These are phyloP conservation scores for Lasiosphaeria miniovina DNA, from an alignment of 495 filamentous ascomycete genomes.

Conservation along the genomic window DNA sequence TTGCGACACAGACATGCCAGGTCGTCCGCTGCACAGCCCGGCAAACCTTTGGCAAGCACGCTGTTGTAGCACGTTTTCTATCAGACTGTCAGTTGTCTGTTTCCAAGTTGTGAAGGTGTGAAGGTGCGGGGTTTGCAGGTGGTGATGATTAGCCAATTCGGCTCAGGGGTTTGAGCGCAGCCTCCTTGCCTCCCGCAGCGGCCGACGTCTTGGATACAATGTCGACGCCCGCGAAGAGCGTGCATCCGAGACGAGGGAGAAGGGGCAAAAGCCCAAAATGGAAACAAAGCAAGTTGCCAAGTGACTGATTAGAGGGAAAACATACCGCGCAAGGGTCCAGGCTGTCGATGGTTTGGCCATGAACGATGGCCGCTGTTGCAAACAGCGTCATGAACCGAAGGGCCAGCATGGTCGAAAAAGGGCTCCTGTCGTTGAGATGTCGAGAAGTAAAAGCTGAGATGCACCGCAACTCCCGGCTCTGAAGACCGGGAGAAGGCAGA, in stretches of 20 bases:
- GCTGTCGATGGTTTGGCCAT: constrained; percentile 23
- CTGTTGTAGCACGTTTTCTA: constrained; percentile 26
- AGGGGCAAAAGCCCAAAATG: background rate
- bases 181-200: constrained; percentile 5
- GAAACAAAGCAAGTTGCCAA: background rate
- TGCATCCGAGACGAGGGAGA: background rate
- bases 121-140: constrained; percentile 1
- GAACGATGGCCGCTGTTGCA: constrained; percentile 17
- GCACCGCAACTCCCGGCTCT: constrained; percentile 1
- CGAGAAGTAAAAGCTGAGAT: constrained; percentile 1
- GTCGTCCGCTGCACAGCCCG: constrained; percentile 20
- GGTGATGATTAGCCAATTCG: constrained; percentile 5
- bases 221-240: constrained; percentile 3
- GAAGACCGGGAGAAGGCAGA: background rate
- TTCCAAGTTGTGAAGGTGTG: background rate
- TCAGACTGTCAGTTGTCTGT: constrained; percentile 15
- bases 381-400: constrained; percentile 23
- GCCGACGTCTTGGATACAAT: constrained; percentile 4
- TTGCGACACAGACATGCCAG: constrained; percentile 30
- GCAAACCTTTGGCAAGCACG: constrained; percentile 11
- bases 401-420: constrained; percentile 20
- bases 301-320: constrained; percentile 8
- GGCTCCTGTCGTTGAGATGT: background rate
- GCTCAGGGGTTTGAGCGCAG: constrained; percentile 5
- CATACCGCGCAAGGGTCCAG: constrained; percentile 28